phyloP scores from a whole-genome alignment of 2,329 filamentous ascomycete genomes.

The Paecilomyces niveus region DNA sequence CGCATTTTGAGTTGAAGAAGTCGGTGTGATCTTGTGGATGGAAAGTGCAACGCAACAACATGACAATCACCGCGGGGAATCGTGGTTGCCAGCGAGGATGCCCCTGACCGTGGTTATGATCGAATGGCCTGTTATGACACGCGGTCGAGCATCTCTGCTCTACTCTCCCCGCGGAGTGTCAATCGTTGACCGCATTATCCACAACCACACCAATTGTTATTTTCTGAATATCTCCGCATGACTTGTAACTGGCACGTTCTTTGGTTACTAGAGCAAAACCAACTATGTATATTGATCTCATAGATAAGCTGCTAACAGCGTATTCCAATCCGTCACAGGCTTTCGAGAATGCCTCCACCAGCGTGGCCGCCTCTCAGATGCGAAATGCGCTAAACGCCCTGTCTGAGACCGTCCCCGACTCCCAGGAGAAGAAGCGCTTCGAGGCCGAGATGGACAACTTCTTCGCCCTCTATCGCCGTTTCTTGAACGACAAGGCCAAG shows the following conservation, averaged over 20 bases:
- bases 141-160: background rate
- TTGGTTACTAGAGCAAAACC: background rate
- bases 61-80: background rate
- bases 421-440: slow-evolving; percentile 69
- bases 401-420: slow-evolving; percentile 79
- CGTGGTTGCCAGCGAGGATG: background rate
- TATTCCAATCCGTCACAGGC: slow-evolving; percentile 52
- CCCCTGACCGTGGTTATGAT: background rate
- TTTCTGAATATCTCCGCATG: background rate
- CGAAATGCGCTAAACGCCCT: slow-evolving; percentile 93
- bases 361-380: slow-evolving; percentile 97
- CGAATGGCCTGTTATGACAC: background rate
- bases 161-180: background rate
- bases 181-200: background rate
- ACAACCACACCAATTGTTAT: background rate
- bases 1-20: background rate
- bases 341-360: slow-evolving; percentile 98
- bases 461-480: slow-evolving; percentile 96
- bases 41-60: background rate
- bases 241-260: background rate
- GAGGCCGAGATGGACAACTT: slow-evolving; percentile 99
- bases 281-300: background rate
- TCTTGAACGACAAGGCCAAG: slow-evolving; percentile 98
- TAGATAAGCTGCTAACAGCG: background rate
- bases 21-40: background rate